Percentiles rank a stretch among this genome's conserved stretches.
These are phyloP conservation scores for Cercospora beticola DNA, from an alignment of 2,329 filamentous ascomycete species.

Conservation along the genomic window DNA sequence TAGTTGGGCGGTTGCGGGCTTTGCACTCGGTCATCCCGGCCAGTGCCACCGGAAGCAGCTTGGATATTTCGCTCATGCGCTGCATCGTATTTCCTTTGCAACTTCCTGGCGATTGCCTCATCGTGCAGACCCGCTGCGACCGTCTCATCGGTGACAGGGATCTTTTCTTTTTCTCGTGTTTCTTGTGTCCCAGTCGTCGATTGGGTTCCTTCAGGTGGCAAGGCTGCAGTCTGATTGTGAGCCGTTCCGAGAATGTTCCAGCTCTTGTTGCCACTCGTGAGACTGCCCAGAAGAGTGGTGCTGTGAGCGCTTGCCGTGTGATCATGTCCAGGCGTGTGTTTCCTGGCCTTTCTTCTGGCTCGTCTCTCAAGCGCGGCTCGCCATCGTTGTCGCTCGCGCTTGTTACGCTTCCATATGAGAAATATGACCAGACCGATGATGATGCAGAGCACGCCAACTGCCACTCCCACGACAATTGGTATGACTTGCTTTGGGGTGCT, in stretches of 20 bases:
- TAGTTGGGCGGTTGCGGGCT: slow-evolving; percentile 9
- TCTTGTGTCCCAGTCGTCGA: not conserved
- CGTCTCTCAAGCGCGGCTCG: slow-evolving; percentile 6
- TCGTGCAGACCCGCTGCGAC: slow-evolving; percentile 8
- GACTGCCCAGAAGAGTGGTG: slow-evolving; percentile 10
- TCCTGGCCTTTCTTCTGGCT: slow-evolving; percentile 6
- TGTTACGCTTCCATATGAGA: slow-evolving; percentile 9
- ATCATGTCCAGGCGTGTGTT: not conserved
- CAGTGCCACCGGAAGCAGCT: not conserved
- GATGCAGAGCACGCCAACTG: not conserved
- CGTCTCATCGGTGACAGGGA: slow-evolving; percentile 8
- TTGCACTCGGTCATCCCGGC: slow-evolving; percentile 2
- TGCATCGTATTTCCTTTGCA: slow-evolving; percentile 12
- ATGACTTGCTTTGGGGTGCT: slow-evolving; percentile 2
- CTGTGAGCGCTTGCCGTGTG: slow-evolving; percentile 5
- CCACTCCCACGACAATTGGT: slow-evolving; percentile 4
- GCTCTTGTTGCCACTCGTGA: slow-evolving; percentile 10
- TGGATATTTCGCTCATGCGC: slow-evolving; percentile 8
- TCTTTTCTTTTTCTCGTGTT: slow-evolving; percentile 3
- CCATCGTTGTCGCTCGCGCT: slow-evolving; percentile 10
- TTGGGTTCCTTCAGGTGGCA: not conserved
- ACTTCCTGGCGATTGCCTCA: slow-evolving; percentile 2
- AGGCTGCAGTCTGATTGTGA: not conserved
- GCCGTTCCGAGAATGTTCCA: not conserved
- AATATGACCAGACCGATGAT: slow-evolving; percentile 3